Evolutionary conservation across 495 filamentous ascomycete species (phyloP).

Genomic region (Aspergillus nidulans): DNA sequence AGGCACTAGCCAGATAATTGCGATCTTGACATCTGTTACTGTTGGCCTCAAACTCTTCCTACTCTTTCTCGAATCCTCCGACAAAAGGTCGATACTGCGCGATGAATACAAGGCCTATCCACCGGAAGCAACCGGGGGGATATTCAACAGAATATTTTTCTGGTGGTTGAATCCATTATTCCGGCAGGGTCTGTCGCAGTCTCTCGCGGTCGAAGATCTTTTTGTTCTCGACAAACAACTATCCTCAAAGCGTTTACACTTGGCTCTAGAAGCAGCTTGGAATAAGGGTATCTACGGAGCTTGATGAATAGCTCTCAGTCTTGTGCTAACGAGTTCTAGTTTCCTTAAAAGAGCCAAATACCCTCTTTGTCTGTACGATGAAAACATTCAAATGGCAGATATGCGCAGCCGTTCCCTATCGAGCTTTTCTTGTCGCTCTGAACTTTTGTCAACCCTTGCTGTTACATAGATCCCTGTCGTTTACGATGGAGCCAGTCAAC

Average conservation of each 20-base stretch:
- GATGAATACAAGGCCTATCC: constrained; percentile 40
- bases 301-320: not conserved
- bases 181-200: constrained; percentile 39
- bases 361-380: constrained; percentile 24
- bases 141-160: constrained; percentile 50
- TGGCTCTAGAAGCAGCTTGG: constrained; percentile 32
- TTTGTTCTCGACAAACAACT: constrained; percentile 43
- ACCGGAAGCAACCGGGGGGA: constrained; percentile 56
- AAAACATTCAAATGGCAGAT: constrained; percentile 45
- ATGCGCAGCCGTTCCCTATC: constrained; percentile 47
- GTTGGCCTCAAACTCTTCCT: constrained; percentile 47
- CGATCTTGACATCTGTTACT: constrained; percentile 44
- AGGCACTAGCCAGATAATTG: constrained; percentile 29
- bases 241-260: constrained; percentile 34
- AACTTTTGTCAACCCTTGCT: constrained; percentile 63
- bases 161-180: constrained; percentile 59
- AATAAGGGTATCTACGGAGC: constrained; percentile 16
- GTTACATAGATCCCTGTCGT: constrained; percentile 47
- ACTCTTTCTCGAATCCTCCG: constrained; percentile 48
- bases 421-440: constrained; percentile 54
- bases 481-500: constrained; percentile 41
- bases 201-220: constrained; percentile 44
- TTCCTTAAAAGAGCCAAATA: constrained; percentile 11
- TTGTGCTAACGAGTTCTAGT: constrained; percentile 9
- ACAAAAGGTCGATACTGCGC: constrained; percentile 49